A percentile compares a stretch with the other conserved stretches of the same genome.
Evolutionary conservation across 805 yeast genomes (phyloP).

Genomic region (Saccharomycopsis oosterbeekiorum): DNA sequence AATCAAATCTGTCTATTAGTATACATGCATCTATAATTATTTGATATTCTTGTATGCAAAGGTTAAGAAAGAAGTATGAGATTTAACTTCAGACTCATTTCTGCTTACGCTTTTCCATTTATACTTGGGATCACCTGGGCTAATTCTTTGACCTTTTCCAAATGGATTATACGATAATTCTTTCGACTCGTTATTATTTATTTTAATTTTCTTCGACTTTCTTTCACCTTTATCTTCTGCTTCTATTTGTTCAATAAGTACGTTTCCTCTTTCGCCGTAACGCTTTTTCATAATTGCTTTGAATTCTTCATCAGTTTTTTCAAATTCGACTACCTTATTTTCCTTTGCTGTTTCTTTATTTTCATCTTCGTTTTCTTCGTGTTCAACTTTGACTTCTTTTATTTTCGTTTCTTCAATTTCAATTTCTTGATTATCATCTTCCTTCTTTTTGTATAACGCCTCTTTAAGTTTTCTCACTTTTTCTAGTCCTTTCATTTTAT

Average conservation of each 20-base stretch:
- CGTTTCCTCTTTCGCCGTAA: constrained; percentile 17
- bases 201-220: constrained; percentile 23
- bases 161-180: constrained; percentile 84
- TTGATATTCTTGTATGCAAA: constrained; percentile 51
- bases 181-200: constrained; percentile 65
- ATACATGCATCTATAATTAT: not conserved
- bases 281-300: constrained; percentile 84
- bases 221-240: constrained; percentile 13
- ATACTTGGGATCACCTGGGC: constrained; percentile 77
- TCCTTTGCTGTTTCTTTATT: constrained; percentile 21
- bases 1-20: not conserved
- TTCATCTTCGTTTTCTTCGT: constrained; percentile 20
- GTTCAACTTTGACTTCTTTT: constrained; percentile 19
- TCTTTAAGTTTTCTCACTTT: constrained; percentile 29
- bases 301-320: constrained; percentile 37
- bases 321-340: constrained; percentile 18
- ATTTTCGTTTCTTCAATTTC: constrained; percentile 15
- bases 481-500: constrained; percentile 59
- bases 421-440: constrained; percentile 19
- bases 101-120: constrained; percentile 81
- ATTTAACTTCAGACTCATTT: constrained; percentile 76
- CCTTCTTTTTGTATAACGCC: constrained; percentile 15
- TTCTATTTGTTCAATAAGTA: constrained; percentile 6
- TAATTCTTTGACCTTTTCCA: constrained; percentile 77
- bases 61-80: constrained; percentile 88